phyloP scores from a whole-genome alignment of 768 basidiomycete genomes.

The Agrocybe chaxingu region DNA sequence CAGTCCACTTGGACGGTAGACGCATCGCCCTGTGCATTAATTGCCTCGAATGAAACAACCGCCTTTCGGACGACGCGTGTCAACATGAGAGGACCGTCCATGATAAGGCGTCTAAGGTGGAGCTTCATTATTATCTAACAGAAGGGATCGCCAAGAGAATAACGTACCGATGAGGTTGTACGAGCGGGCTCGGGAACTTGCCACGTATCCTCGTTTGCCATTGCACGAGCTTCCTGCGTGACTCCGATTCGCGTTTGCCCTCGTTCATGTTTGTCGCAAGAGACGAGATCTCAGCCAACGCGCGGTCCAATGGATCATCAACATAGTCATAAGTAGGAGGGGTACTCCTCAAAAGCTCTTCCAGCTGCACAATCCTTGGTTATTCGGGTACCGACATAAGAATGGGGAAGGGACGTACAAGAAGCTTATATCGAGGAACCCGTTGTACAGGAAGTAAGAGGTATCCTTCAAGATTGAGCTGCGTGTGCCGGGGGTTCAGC shows the following conservation, averaged over 20 bases:
- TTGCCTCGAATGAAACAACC: constrained; percentile 75
- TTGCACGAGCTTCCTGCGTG: constrained; percentile 82
- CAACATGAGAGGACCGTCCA: constrained; percentile 84
- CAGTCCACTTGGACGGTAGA: constrained; percentile 88
- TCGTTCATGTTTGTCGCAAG: constrained; percentile 97
- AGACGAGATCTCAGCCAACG: constrained; percentile 81
- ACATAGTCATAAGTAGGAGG: constrained; percentile 70
- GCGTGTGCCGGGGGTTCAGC: constrained; percentile 85
- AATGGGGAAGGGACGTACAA: constrained; percentile 52
- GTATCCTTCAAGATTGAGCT: constrained; percentile 92
- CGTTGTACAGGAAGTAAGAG: constrained; percentile 93
- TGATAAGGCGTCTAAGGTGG: constrained; percentile 72
- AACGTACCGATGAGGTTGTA: constrained; percentile 92
- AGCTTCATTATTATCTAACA: neutral
- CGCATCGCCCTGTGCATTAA: constrained; percentile 73
- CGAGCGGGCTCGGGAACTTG: constrained; percentile 93
- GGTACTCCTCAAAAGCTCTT: constrained; percentile 81
- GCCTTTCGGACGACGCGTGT: constrained; percentile 91
- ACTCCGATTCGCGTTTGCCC: constrained; percentile 94
- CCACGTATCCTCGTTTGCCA: constrained; percentile 90
- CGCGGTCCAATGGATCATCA: constrained; percentile 83
- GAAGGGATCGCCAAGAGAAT: neutral
- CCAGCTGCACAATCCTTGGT: constrained; percentile 50
- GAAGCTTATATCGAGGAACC: constrained; percentile 92
- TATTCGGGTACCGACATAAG: neutral